phyloP scores from a whole-genome alignment of 2,329 filamentous ascomycete species.

The Cytospora leucostoma region DNA sequence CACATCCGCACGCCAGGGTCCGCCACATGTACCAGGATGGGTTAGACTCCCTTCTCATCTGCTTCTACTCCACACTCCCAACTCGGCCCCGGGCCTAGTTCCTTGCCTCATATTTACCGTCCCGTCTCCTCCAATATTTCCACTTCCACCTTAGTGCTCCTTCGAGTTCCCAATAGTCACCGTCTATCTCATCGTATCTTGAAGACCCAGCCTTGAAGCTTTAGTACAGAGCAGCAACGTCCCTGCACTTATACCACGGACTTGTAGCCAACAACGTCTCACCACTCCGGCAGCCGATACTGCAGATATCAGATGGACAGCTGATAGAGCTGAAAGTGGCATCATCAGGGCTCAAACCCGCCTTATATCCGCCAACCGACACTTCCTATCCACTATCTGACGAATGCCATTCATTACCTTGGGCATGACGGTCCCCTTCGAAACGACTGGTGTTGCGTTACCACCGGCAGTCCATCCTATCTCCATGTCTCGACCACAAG shows the following conservation, averaged over 20 bases:
- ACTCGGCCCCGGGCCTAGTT: slow-evolving; percentile 23
- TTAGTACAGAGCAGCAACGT: not conserved
- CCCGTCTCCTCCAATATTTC: slow-evolving; percentile 17
- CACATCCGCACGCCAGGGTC: slow-evolving; percentile 16
- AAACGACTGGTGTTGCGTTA: slow-evolving; percentile 44
- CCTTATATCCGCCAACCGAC: slow-evolving; percentile 4
- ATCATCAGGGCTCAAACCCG: not conserved
- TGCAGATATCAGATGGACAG: slow-evolving; percentile 16
- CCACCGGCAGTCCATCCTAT: slow-evolving; percentile 49
- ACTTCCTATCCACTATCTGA: slow-evolving; percentile 10
- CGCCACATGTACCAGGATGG: slow-evolving; percentile 25
- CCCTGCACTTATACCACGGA: not conserved
- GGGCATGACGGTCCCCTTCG: slow-evolving; percentile 45
- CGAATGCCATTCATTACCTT: slow-evolving; percentile 24
- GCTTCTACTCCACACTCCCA: slow-evolving; percentile 26
- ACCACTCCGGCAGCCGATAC: slow-evolving; percentile 7
- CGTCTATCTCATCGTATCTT: not conserved
- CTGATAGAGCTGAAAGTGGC: slow-evolving; percentile 13
- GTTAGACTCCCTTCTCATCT: slow-evolving; percentile 28
- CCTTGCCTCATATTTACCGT: slow-evolving; percentile 27
- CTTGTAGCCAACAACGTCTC: not conserved
- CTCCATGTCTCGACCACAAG: slow-evolving; percentile 71
- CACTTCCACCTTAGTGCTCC: slow-evolving; percentile 4
- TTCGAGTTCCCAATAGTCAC: slow-evolving; percentile 6
- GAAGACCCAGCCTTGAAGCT: not conserved